Conservation (phyloP, 805 yeast genomes). For the Metschnikowia reukaufii region DNA sequence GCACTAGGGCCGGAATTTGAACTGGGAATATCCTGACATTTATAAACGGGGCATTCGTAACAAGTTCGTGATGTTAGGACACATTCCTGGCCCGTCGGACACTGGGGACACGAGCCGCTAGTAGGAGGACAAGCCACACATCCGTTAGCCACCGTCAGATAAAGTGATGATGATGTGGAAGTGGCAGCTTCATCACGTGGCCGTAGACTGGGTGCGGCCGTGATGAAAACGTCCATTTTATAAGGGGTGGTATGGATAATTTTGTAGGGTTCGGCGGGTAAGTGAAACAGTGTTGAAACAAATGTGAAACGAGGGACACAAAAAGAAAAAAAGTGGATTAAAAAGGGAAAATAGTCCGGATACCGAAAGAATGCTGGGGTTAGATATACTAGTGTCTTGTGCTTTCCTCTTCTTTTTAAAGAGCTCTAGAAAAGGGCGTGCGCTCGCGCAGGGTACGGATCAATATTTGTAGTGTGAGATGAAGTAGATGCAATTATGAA, state of each 20-base stretch:
- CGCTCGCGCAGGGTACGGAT: too few relatives aligned
- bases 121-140: constrained; percentile 45
- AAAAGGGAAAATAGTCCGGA: too few relatives aligned
- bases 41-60: constrained; percentile 15
- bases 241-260: neutral
- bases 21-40: constrained; percentile 10
- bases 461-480: neutral
- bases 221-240: neutral
- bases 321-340: neutral
- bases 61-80: constrained; percentile 17
- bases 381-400: too few relatives aligned
- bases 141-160: constrained; percentile 30
- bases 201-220: constrained; percentile 13
- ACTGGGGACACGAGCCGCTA: constrained; percentile 49
- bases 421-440: neutral
- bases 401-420: too few relatives aligned
- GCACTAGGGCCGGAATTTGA: constrained; percentile 1
- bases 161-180: constrained; percentile 3
- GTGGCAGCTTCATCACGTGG: constrained; percentile 13
- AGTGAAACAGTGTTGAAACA: neutral
- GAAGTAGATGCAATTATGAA: neutral
- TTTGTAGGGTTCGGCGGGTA: neutral
- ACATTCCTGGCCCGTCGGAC: constrained; percentile 19
- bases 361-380: too few relatives aligned
- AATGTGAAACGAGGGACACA: neutral